Base-by-base conservation (phyloP, 2,329 filamentous ascomycete species). In the Drechslerella coelobrocha region DNA sequence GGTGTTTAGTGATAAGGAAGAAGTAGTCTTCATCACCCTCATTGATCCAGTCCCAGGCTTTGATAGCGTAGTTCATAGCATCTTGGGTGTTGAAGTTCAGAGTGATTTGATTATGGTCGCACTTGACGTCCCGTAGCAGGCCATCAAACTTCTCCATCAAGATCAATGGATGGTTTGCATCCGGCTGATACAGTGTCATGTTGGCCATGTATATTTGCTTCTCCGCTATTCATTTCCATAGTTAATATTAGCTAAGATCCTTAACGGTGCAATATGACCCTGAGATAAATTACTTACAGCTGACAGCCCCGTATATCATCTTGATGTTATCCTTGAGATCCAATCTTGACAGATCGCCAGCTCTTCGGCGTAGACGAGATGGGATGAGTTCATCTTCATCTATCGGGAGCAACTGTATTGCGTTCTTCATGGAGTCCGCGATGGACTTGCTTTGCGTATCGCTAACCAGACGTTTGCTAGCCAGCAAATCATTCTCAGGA, bases 111-210 rank as follows among this genome's bases (percentile, higher is more conserved):
- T 45, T 37, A 17, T 17, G 73, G 19, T 48, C 60, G 63, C 78
- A 78, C 56, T 77, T 75, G 21, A 77, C 77, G 1, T 63, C 56
- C n/a, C 69, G 72, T 0, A 76, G 77, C 21, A 78, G 71, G 1
- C 69, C 69, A 37, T 78, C 77, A 43, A 78, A 78, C 7, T 69
- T 72, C 68, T 78, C 77, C 76, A 78, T 77, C 73, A 76, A 74
- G n/a, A 78, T 73, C 34, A 78, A 74, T 3, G 74, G 75, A 5
- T 77, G 68, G 7, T 75, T 74, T 34, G 48, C 39, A 34, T 75
- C 53, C 2, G 75, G 75, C 6, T 77, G 77, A 54, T 76, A 73
- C 2, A 78, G 68, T 0, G 76, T 78, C 76, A 78, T 78, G 51
- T 78, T 76, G 51, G 77, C 77, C 23, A 78, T 66, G 8, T 77